Conservation (phyloP, 2,329 filamentous ascomycete genomes). For the Epichloe scottii region DNA sequence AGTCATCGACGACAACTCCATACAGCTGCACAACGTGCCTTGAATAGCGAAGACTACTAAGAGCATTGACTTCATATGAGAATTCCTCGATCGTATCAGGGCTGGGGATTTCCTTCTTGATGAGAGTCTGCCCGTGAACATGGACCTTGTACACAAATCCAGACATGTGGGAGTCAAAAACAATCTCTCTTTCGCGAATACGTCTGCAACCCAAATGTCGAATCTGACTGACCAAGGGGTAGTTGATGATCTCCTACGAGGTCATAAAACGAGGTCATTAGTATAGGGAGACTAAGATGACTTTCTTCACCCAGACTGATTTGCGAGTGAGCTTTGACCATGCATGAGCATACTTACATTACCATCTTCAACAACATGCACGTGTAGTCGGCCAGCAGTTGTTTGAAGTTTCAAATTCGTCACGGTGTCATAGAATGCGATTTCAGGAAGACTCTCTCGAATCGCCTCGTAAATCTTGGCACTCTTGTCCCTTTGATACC, state of each 20-base stretch:
- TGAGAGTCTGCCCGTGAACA: slow-evolving; percentile 55
- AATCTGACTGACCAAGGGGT: slow-evolving; percentile 61
- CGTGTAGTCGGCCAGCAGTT: slow-evolving; percentile 73
- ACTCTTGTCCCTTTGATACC: slow-evolving; percentile 84
- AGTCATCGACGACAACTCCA: slow-evolving; percentile 79
- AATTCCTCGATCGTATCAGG: slow-evolving; percentile 95
- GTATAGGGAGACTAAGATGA: not conserved
- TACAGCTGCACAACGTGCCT: slow-evolving; percentile 74
- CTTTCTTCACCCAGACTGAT: not conserved
- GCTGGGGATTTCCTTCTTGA: slow-evolving; percentile 97
- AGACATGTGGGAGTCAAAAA: slow-evolving; percentile 86
- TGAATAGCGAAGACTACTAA: slow-evolving; percentile 64
- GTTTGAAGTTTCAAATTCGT: slow-evolving; percentile 94
- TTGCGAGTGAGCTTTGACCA: not conserved
- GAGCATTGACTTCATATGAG: slow-evolving; percentile 89
- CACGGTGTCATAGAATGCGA: slow-evolving; percentile 91
- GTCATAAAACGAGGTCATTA: slow-evolving; percentile 10
- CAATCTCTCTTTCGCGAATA: slow-evolving; percentile 60
- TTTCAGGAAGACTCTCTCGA: slow-evolving; percentile 79
- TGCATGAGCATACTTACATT: slow-evolving; percentile 41
- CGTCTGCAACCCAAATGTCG: slow-evolving; percentile 56
- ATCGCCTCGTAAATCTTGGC: slow-evolving; percentile 90
- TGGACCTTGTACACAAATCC: slow-evolving; percentile 94
- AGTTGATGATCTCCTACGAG: slow-evolving; percentile 68
- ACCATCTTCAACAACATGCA: slow-evolving; percentile 94